phyloP scores from a whole-genome alignment of 106 monocot species.

The Dendrobium chrysotoxum region DNA sequence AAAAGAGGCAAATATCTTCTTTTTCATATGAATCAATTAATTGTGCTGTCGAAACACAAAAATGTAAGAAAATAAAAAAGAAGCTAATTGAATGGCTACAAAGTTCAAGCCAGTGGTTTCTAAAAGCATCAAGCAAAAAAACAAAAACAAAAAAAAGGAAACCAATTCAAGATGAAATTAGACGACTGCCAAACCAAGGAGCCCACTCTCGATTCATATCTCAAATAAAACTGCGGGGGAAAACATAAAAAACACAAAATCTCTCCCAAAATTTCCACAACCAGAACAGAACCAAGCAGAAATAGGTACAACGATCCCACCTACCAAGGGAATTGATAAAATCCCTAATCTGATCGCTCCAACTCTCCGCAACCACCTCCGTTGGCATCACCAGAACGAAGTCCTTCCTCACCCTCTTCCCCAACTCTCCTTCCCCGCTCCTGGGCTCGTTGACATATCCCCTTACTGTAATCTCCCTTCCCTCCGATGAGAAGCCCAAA shows the following conservation, averaged over 20 bases:
- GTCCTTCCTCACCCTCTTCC: slow-evolving; percentile 49
- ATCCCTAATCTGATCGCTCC: slow-evolving; percentile 31
- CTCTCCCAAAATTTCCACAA: background rate
- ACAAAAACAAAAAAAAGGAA: background rate
- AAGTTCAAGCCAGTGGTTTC: background rate
- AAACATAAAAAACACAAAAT: background rate
- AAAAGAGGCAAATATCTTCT: too few relatives aligned
- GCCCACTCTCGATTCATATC: background rate
- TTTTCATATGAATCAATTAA: too few relatives aligned
- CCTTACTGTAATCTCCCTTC: slow-evolving; percentile 31
- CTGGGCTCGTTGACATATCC: slow-evolving; percentile 20
- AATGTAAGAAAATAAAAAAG: background rate
- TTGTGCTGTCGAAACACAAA: too few relatives aligned
- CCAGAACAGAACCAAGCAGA: background rate
- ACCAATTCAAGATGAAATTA: background rate
- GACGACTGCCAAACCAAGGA: background rate
- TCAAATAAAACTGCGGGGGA: background rate
- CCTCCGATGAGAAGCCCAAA: slow-evolving; percentile 49
- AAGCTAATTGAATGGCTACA: too few relatives aligned
- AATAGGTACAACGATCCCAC: background rate
- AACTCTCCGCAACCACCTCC: slow-evolving; percentile 23
- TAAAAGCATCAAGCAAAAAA: background rate
- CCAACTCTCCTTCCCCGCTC: background rate
- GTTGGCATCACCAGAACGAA: slow-evolving; percentile 50
- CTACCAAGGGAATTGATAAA: slow-evolving; percentile 61